Percentiles rank a stretch among this genome's conserved stretches.
These are phyloP conservation scores for Dalbergia oliveri DNA, from an alignment of 306 rosid genomes.

Conservation along the genomic window DNA sequence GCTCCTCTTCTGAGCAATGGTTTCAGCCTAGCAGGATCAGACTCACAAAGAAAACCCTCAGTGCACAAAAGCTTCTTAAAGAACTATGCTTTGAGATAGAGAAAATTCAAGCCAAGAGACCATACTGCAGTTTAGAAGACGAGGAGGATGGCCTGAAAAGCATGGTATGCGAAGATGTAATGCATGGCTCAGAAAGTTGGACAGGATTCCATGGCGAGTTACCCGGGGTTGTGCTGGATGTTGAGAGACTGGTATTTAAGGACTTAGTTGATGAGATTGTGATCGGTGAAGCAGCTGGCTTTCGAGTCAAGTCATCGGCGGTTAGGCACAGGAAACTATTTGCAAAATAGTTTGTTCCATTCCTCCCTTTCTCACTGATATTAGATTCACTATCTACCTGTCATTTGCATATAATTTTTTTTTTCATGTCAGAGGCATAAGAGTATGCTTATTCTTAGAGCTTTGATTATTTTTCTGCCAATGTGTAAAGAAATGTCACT, in stretches of 20 bases:
- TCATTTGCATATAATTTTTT: slow-evolving; percentile 38
- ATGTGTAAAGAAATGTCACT: slow-evolving; percentile 53
- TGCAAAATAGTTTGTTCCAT: slow-evolving; percentile 56
- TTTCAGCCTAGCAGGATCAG: slow-evolving; percentile 53
- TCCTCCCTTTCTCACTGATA: slow-evolving; percentile 39
- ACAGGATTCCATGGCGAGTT: slow-evolving; percentile 63
- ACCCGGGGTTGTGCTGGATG: slow-evolving; percentile 72
- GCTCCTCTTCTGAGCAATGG: slow-evolving; percentile 65
- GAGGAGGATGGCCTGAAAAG: slow-evolving; percentile 65
- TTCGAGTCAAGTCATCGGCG: slow-evolving; percentile 61
- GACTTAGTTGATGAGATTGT: slow-evolving; percentile 80
- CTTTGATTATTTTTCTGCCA: slow-evolving; percentile 42
- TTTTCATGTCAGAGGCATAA: slow-evolving; percentile 13
- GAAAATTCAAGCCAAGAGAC: slow-evolving; percentile 66
- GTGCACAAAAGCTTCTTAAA: slow-evolving; percentile 85
- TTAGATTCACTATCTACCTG: slow-evolving; percentile 20
- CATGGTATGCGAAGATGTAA: slow-evolving; percentile 69
- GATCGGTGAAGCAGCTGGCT: slow-evolving; percentile 70
- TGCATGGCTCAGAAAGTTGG: slow-evolving; percentile 67
- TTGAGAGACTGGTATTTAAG: slow-evolving; percentile 83
- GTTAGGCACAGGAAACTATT: slow-evolving; percentile 72
- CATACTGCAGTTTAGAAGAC: slow-evolving; percentile 51
- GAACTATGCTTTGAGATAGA: slow-evolving; percentile 79
- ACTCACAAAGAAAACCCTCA: slow-evolving; percentile 66
- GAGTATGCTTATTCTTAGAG: slow-evolving; percentile 39